Evolutionary conservation across 352 stramenopile genomes (phyloP).

Genomic region (Globisporangium camurandrum): DNA sequence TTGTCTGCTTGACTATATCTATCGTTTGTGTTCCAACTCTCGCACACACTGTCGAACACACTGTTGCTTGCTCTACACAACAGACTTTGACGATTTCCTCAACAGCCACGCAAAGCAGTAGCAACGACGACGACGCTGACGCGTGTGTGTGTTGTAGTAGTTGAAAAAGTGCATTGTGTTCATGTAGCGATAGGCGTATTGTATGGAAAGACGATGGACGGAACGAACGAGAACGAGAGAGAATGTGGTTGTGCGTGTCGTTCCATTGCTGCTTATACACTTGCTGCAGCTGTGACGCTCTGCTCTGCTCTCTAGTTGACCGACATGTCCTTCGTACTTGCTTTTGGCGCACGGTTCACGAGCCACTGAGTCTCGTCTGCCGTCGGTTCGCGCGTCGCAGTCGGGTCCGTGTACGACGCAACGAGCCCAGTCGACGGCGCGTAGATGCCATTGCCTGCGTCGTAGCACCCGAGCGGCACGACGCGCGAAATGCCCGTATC

Average conservation of each 20-base stretch:
- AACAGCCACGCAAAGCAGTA: constrained; percentile 22
- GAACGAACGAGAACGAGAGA: background rate
- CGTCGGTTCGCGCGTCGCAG: constrained; percentile 35
- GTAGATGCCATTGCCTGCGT: constrained; percentile 73
- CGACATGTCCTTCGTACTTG: constrained; percentile 66
- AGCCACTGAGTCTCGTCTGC: constrained; percentile 61
- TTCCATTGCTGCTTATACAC: background rate
- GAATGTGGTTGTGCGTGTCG: background rate
- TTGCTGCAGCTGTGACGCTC: background rate
- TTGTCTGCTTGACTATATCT: background rate
- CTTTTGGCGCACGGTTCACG: constrained; percentile 44
- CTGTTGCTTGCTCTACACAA: background rate
- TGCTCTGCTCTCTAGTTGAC: constrained; percentile 27
- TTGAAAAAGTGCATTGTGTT: too few relatives aligned
- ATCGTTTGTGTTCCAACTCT: background rate
- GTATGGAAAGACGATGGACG: constrained; percentile 6
- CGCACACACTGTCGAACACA: background rate
- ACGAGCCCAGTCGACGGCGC: constrained; percentile 48
- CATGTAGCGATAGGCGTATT: too few relatives aligned
- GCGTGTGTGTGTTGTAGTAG: background rate
- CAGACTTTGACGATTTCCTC: constrained; percentile 47
- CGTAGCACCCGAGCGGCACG: constrained; percentile 61
- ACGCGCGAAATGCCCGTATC: constrained; percentile 55
- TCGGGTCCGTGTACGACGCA: constrained; percentile 42
- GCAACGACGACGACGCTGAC: background rate